Evolutionary conservation across 176 grass and related monocot genomes (phyloP).

Genomic region (Bolboschoenus planiculmis): DNA sequence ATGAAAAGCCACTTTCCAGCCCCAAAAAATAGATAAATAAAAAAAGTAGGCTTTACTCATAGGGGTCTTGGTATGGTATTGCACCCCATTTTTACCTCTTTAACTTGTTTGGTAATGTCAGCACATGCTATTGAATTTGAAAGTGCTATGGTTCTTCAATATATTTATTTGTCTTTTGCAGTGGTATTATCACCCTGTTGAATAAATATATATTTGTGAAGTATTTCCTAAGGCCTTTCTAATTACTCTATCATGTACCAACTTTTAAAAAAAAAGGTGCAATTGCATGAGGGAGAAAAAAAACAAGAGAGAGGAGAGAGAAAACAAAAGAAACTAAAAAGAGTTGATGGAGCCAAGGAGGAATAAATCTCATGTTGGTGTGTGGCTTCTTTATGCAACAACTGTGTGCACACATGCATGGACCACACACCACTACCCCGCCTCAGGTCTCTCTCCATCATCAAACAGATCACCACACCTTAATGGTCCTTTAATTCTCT

Average conservation of each 20-base stretch:
- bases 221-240: conserved; percentile 5
- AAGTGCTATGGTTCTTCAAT: not conserved
- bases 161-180: not conserved
- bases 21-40: not conserved
- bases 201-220: not conserved
- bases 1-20: conserved; percentile 8
- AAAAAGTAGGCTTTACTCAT: not conserved
- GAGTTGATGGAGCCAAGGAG: conserved; percentile 13
- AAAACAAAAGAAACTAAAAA: conserved; percentile 13
- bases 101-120: not conserved
- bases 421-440: not conserved
- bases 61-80: not conserved
- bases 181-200: not conserved
- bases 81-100: not conserved
- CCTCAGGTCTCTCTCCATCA: not conserved
- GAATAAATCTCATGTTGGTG: conserved; percentile 22
- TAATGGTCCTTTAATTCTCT: not conserved
- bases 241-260: conserved; percentile 1
- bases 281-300: not conserved
- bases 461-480: not conserved
- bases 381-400: not conserved
- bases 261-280: not conserved
- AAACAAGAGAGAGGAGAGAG: conserved; percentile 15
- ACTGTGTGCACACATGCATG: conserved; percentile 33
- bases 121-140: not conserved